Conservation (phyloP, 805 yeast genomes). For the Candida pini region DNA sequence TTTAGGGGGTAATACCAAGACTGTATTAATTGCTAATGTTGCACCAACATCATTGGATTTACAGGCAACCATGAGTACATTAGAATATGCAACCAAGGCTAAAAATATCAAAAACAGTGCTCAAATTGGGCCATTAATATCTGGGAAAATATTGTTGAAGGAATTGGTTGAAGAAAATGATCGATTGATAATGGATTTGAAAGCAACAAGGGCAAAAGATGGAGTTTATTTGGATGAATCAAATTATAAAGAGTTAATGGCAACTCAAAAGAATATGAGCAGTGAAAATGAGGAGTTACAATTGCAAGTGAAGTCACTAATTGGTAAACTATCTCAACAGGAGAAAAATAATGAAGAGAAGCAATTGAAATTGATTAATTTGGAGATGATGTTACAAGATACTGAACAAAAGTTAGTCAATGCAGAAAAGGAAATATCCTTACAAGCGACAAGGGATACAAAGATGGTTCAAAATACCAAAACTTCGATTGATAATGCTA, state of each 20-base stretch:
- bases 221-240: conserved; percentile 60
- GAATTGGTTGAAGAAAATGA: conserved; percentile 43
- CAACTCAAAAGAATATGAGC: conserved; percentile 42
- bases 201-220: conserved; percentile 57
- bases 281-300: conserved; percentile 44
- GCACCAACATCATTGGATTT: conserved; percentile 53
- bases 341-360: conserved; percentile 13
- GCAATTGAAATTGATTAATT: conserved; percentile 19
- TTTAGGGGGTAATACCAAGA: conserved; percentile 81
- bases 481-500: too few species aligned
- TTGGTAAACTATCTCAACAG: conserved; percentile 30
- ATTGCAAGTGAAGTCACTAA: conserved; percentile 35
- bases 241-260: conserved; percentile 48
- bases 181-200: conserved; percentile 44
- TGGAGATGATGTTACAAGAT: conserved; percentile 10
- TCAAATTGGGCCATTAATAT: conserved; percentile 39
- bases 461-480: too few species aligned
- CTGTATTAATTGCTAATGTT: conserved; percentile 81
- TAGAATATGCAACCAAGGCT: conserved; percentile 54
- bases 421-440: too few species aligned
- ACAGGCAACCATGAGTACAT: conserved; percentile 47
- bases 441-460: too few species aligned
- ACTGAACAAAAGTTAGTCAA: conserved; percentile 28
- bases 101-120: conserved; percentile 48
- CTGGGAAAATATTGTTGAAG: conserved; percentile 39